These are phyloP conservation scores for Ceratocystis harringtonii DNA, from an alignment of 2,329 filamentous ascomycete genomes.

Conservation along the genomic window DNA sequence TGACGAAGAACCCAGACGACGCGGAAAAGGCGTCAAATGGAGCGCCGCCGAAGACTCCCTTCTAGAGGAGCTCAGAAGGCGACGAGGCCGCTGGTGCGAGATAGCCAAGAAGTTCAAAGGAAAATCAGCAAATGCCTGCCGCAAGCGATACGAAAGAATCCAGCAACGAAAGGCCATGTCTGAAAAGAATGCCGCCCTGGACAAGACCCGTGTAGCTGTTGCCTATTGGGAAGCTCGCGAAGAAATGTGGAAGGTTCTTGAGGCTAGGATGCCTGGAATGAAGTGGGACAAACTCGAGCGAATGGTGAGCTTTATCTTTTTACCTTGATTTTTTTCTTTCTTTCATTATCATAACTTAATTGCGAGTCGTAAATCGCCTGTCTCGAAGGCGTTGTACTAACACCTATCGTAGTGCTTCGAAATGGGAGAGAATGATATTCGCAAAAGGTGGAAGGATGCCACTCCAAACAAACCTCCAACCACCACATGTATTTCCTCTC, in stretches of 20 bases:
- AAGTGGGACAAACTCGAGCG: conserved; percentile 58
- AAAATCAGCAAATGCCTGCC: conserved; percentile 72
- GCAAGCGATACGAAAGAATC: conserved; percentile 74
- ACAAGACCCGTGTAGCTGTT: conserved; percentile 49
- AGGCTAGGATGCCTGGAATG: conserved; percentile 55
- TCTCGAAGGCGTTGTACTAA: neutral
- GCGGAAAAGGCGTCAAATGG: conserved; percentile 58
- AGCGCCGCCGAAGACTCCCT: conserved; percentile 50
- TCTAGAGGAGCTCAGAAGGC: conserved; percentile 12
- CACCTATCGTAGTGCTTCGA: conserved; percentile 12
- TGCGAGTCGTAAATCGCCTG: neutral
- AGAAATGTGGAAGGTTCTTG: conserved; percentile 67
- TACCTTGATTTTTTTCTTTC: neutral
- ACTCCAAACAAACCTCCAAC: neutral
- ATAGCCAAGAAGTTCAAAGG: conserved; percentile 44
- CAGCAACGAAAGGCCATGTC: conserved; percentile 51
- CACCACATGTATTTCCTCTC: neutral
- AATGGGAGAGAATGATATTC: conserved; percentile 16
- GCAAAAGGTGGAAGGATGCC: conserved; percentile 14
- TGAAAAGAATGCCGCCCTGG: conserved; percentile 35
- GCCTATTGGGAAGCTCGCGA: conserved; percentile 68
- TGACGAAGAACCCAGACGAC: conserved; percentile 9
- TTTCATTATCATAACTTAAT: neutral
- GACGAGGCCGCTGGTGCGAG: conserved; percentile 15
- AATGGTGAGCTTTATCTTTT: conserved; percentile 33